Conservation (phyloP, 805 yeast species). For the Jamesozyma piceae region DNA sequence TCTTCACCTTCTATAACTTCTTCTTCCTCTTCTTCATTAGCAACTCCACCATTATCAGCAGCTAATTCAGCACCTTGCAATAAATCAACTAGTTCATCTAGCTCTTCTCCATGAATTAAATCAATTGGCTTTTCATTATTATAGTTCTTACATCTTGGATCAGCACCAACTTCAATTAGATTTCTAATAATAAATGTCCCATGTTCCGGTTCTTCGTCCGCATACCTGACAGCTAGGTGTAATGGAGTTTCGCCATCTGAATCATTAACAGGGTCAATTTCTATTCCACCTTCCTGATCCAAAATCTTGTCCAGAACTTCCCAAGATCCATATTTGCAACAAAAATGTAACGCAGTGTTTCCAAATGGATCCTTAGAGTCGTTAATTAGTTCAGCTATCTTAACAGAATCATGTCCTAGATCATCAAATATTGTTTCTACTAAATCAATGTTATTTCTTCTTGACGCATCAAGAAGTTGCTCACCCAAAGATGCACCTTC, state of each 20-base stretch:
- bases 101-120: constrained; percentile 45
- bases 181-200: constrained; percentile 71
- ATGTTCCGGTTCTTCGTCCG: constrained; percentile 74
- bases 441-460: constrained; percentile 79
- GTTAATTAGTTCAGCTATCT: constrained; percentile 50
- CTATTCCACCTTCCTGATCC: constrained; percentile 78
- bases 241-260: constrained; percentile 80
- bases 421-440: constrained; percentile 46
- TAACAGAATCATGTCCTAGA: constrained; percentile 27
- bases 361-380: constrained; percentile 65
- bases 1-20: constrained; percentile 31
- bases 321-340: constrained; percentile 74
- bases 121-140: constrained; percentile 69
- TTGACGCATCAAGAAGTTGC: constrained; percentile 76
- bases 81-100: constrained; percentile 47
- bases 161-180: constrained; percentile 85
- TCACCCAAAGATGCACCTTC: constrained; percentile 73
- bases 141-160: constrained; percentile 53
- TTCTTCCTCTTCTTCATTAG: constrained; percentile 29
- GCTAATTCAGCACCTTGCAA: constrained; percentile 84
- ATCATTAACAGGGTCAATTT: constrained; percentile 67
- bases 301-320: constrained; percentile 74
- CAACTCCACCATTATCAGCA: constrained; percentile 31
- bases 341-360: constrained; percentile 72
- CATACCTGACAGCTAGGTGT: constrained; percentile 73